Conservation (phyloP, 805 yeast genomes). For the Wickerhamiella alocasiicola region DNA sequence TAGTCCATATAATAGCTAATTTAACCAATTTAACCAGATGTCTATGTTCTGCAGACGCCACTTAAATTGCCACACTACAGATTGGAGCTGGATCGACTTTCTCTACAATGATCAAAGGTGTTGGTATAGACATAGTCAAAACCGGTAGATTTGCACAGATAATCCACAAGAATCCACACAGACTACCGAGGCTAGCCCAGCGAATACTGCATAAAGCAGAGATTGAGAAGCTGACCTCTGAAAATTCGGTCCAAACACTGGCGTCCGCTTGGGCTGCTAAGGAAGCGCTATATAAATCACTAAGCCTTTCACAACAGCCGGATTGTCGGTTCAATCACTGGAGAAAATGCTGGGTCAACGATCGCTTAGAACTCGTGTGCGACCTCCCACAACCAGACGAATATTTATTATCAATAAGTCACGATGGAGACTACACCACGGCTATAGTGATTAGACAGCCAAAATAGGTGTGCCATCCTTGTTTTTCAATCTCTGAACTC, state of each 20-base stretch:
- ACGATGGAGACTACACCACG: constrained; percentile 48
- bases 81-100: no score
- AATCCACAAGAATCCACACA: constrained; percentile 28
- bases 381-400: constrained; percentile 29
- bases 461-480: not conserved
- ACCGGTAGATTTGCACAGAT: constrained; percentile 36
- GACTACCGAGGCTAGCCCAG: constrained; percentile 31
- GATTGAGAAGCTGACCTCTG: constrained; percentile 25
- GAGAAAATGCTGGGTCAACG: constrained; percentile 10
- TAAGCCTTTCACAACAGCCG: constrained; percentile 39
- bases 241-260: constrained; percentile 25
- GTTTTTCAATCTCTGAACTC: no score
- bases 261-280: constrained; percentile 62
- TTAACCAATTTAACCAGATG: no score
- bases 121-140: constrained; percentile 47
- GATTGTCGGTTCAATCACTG: constrained; percentile 46
- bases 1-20: no score
- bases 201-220: constrained; percentile 43
- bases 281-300: constrained; percentile 58
- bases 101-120: constrained; percentile 34
- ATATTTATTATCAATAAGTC: constrained; percentile 47
- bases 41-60: no score
- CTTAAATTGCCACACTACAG: no score
- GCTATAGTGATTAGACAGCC: constrained; percentile 40
- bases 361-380: constrained; percentile 15